Conservation (phyloP, 2,329 filamentous ascomycete genomes). For the Westerdykella aurantiaca region DNA sequence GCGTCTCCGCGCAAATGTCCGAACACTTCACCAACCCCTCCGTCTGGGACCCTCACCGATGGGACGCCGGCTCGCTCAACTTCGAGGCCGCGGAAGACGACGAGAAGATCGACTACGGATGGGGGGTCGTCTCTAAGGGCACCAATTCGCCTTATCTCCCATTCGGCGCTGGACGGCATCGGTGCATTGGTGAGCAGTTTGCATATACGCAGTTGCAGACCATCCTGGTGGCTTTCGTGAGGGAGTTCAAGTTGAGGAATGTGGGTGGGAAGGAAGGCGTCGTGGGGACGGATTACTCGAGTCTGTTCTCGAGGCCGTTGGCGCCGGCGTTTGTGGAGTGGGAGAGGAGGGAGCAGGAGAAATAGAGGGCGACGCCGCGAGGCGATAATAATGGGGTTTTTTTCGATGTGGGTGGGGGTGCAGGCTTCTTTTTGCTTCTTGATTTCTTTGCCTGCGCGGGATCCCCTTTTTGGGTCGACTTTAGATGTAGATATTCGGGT, state of each 20-base stretch:
- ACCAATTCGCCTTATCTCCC: slow-evolving; percentile 85
- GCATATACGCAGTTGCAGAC: slow-evolving; percentile 88
- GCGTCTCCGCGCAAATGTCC: slow-evolving; percentile 67
- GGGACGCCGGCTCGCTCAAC: slow-evolving; percentile 58
- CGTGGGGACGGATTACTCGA: slow-evolving; percentile 61
- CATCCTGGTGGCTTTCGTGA: slow-evolving; percentile 70
- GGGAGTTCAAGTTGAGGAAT: slow-evolving; percentile 74
- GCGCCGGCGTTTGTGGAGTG: slow-evolving; percentile 58
- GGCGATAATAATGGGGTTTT: no score
- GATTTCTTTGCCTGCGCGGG: no score
- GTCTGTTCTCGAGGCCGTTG: slow-evolving; percentile 43
- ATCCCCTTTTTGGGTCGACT: no score
- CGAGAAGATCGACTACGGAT: slow-evolving; percentile 85
- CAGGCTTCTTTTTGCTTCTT: no score
- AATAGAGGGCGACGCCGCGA: slow-evolving; percentile 7
- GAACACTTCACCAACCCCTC: slow-evolving; percentile 76
- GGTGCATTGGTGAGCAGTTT: slow-evolving; percentile 96
- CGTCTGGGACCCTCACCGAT: slow-evolving; percentile 85
- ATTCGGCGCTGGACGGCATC: slow-evolving; percentile 86
- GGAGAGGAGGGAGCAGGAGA: slow-evolving; percentile 56
- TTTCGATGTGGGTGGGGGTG: no score
- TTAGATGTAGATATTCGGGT: no score
- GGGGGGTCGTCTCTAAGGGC: slow-evolving; percentile 87
- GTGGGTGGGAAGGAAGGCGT: slow-evolving; percentile 64
- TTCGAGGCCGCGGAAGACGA: slow-evolving; percentile 50